Evolutionary conservation across 139 green algal genomes (phyloP).

Genomic region (Closterium sp.): DNA sequence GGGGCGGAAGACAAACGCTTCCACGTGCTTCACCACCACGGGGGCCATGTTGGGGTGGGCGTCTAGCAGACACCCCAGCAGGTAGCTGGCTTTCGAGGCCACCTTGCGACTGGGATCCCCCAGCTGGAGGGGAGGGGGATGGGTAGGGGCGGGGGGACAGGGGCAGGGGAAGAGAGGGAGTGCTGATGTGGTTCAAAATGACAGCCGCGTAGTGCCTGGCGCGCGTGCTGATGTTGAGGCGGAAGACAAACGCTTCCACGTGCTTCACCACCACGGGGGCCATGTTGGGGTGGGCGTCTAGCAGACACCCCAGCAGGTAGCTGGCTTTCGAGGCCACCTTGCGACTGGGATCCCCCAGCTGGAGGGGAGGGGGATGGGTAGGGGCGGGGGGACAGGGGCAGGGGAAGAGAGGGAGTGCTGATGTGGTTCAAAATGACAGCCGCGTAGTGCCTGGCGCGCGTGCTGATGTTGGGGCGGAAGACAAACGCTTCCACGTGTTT

Average conservation of each 20-base stretch:
- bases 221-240: not conserved
- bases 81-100: slow-evolving; percentile 80
- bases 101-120: slow-evolving; percentile 84
- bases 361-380: too few relatives aligned
- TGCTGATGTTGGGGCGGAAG: not conserved
- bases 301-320: slow-evolving; percentile 77
- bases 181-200: slow-evolving; percentile 89
- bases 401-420: too few relatives aligned
- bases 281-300: slow-evolving; percentile 85
- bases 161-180: too few relatives aligned
- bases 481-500: slow-evolving; percentile 85
- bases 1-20: slow-evolving; percentile 80
- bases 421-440: slow-evolving; percentile 80
- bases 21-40: slow-evolving; percentile 83
- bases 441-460: not conserved
- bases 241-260: slow-evolving; percentile 86
- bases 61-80: slow-evolving; percentile 76
- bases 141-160: not conserved
- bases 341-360: slow-evolving; percentile 80
- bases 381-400: too few relatives aligned
- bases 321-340: slow-evolving; percentile 83
- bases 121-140: slow-evolving; percentile 51
- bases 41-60: slow-evolving; percentile 84
- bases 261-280: slow-evolving; percentile 80
- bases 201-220: not conserved